These are phyloP conservation scores for Pseudofabraea citricarpa DNA, from an alignment of 2,329 filamentous ascomycete species.

Conservation along the genomic window DNA sequence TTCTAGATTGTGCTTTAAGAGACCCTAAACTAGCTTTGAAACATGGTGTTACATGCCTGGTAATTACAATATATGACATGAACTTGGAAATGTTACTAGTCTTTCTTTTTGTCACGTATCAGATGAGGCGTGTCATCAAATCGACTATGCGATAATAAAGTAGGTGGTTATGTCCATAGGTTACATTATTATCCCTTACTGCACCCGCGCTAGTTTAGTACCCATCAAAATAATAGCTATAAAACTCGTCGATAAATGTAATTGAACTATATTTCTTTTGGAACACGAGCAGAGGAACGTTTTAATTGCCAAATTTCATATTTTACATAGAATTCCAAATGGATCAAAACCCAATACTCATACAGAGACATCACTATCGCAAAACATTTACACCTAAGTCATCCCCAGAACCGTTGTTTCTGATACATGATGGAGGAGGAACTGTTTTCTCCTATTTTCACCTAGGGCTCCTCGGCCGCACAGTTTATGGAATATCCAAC, in stretches of 20 bases:
- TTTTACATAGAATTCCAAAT: not conserved
- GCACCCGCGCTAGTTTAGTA: not conserved
- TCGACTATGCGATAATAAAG: not conserved
- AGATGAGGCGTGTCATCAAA: not conserved
- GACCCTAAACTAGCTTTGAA: too few species aligned
- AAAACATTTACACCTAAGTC: slow-evolving; percentile 1
- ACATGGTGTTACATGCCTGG: too few species aligned
- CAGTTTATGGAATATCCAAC: slow-evolving; percentile 1
- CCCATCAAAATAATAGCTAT: not conserved
- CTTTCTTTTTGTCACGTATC: too few species aligned
- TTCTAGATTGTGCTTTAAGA: too few species aligned
- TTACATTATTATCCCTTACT: not conserved
- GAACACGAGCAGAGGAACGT: not conserved
- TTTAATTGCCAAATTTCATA: not conserved
- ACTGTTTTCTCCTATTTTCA: slow-evolving; percentile 2
- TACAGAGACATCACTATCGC: slow-evolving; percentile 2
- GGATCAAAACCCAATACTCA: slow-evolving; percentile 1
- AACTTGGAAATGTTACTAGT: too few species aligned
- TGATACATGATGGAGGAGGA: slow-evolving; percentile 4
- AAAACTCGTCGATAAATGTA: not conserved
- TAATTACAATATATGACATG: too few species aligned
- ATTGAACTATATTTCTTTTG: not conserved
- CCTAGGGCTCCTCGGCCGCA: not conserved
- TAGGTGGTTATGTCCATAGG: not conserved
- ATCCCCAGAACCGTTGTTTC: not conserved